Base-by-base conservation (phyloP, 2,329 filamentous ascomycete genomes). In the Colletotrichum sp. region DNA sequence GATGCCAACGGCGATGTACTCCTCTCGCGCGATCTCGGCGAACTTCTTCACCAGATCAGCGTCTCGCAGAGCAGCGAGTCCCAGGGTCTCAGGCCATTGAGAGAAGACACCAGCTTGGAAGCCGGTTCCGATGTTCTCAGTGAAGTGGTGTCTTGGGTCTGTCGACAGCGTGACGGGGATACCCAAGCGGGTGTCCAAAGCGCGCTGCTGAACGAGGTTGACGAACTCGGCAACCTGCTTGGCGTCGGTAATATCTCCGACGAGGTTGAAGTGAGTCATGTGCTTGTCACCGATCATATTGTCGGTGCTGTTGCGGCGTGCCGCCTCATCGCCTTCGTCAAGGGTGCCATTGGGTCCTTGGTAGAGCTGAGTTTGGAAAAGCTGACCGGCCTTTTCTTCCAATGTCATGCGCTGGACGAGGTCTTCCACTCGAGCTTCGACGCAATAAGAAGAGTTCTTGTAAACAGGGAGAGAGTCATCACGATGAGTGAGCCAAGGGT, bases 41-140 rank as follows among this genome's bases (percentile, higher is more conserved):
- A 90, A 90, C 18, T 81, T 82, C 64, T 85, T 80, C 2, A 89
- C 87, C 0, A 89, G 79, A 1, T 84, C 82, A 0, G 86, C 80
- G 18, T 87, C 85, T 4, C 89, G 83, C 0, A 90, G 78, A 0
- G 89, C 89, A 8, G 88, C 89, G 10, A 91, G 80, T 0, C 89
- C 89, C 9, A 90, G 79, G 0, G 85, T 86, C 72, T 90, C 88
- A 0, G 89, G 89, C 89, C 89, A 90, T 70, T 88, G 85, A 0
- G 87, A 89, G 76, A 91, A 87, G 1, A 81, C 82, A 0, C 84
- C 86, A 0, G 88, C 86, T 0, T 80, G 79, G 76, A 87, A 87
- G 0, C 85, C 86, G 5, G 85, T 88, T 4, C 85, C 88, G 2
- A 86, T 76, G 39, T 86, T 86, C 32, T 86, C 83, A 1, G 85